Base-by-base conservation (phyloP, 2,329 filamentous ascomycete genomes). In the Fusarium tricinctum region DNA sequence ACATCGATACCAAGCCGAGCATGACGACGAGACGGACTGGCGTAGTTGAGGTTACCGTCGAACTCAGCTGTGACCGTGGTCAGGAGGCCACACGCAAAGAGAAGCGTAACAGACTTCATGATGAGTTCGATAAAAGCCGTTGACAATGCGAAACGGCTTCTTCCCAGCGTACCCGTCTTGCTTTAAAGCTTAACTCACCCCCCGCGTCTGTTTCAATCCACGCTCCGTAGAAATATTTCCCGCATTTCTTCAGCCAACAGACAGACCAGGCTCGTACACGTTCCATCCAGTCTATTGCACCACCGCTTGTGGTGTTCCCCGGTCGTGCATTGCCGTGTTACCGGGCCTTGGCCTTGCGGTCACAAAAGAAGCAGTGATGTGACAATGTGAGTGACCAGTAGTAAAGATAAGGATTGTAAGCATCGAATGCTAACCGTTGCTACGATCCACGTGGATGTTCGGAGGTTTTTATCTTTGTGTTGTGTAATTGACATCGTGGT, bases 21-120 rank as follows among this genome's bases (percentile, higher is more conserved):
- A 68, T 92, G 90, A 43, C 89, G 84, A 40, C 85, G 82, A 2
- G 90, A 92, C 8, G 90, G 89, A 70, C 86, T 90, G 49, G 84
- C 82, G 75, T 91, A 92, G 79, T 92, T 92, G 63, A 92, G 75
- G 74, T 92, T 92, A 6, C 77, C 77, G 8, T 75, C 70, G 2
- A 70, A 69, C 15, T 67, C 63, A 10, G 66, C 66, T 2, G 40
- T 45, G 6, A 39, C 66, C 6, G 47, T 44, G 28, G 63, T 53
- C 30, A 70, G 13, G 19, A 69, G 19, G 32, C 58, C 40, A 44
- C 45, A 51, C 2, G 35, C 35, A n/a, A 30, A 70, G 4, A 69
- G 33, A 19, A 51, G 3, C 1, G 26, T 12, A 6, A 20, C n/a
- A 53, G 30, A 42, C 33, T 47, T 62, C 66, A 69, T 69, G 6